Evolutionary conservation across 805 yeast genomes (phyloP).

Genomic region (Teunomyces atbi): DNA sequence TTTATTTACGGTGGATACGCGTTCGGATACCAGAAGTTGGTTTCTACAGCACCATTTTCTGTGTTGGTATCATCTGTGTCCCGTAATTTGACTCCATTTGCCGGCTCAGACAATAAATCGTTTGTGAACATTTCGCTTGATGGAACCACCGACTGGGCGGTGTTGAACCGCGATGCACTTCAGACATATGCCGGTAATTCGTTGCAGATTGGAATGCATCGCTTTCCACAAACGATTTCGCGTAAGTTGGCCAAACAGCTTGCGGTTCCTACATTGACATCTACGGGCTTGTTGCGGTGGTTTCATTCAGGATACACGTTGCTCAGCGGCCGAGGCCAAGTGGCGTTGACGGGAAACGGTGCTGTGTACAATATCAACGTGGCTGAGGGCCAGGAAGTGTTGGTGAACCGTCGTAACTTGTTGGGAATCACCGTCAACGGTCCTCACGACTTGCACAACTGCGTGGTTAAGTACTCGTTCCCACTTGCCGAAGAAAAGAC

Average conservation of each 20-base stretch:
- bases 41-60: slow-evolving; percentile 48
- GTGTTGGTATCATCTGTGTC: slow-evolving; percentile 41
- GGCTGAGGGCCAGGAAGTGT: slow-evolving; percentile 45
- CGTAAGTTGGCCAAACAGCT: slow-evolving; percentile 26
- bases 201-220: slow-evolving; percentile 35
- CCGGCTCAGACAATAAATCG: slow-evolving; percentile 28
- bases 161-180: slow-evolving; percentile 46
- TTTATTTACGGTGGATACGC: slow-evolving; percentile 44
- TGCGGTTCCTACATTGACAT: slow-evolving; percentile 18
- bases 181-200: slow-evolving; percentile 57
- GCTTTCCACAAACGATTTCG: slow-evolving; percentile 41
- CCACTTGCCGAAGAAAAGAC: slow-evolving; percentile 5
- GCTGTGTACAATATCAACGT: slow-evolving; percentile 49
- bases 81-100: slow-evolving; percentile 14
- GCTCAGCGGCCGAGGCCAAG: slow-evolving; percentile 57
- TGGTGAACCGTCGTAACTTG: slow-evolving; percentile 45
- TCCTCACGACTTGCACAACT: slow-evolving; percentile 42
- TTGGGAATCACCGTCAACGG: slow-evolving; percentile 54
- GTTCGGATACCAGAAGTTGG: slow-evolving; percentile 46
- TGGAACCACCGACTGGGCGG: slow-evolving; percentile 64
- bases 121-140: slow-evolving; percentile 49
- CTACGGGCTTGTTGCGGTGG: slow-evolving; percentile 43
- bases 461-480: slow-evolving; percentile 28
- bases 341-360: slow-evolving; percentile 55
- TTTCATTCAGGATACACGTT: slow-evolving; percentile 43